These are phyloP conservation scores for Aureobasidium sp. DNA, from an alignment of 2,329 filamentous ascomycete genomes.

Conservation along the genomic window DNA sequence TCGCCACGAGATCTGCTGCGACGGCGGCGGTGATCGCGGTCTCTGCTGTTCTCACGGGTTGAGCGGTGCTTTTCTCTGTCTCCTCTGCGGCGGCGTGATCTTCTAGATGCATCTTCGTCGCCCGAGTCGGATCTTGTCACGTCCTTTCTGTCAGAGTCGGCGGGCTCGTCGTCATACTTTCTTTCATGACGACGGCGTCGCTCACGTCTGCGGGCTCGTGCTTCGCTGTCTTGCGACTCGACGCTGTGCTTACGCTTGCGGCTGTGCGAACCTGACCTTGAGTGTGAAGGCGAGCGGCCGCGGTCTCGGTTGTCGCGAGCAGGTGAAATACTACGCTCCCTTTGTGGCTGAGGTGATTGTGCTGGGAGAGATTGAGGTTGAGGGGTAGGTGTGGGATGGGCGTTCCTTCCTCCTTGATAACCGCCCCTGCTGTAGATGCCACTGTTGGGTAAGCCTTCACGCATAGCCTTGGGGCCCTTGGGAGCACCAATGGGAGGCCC, in stretches of 20 bases:
- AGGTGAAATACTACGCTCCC: slow-evolving; percentile 17
- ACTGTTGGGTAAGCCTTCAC: slow-evolving; percentile 77
- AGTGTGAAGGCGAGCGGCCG: slow-evolving; percentile 20
- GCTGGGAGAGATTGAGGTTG: slow-evolving; percentile 12
- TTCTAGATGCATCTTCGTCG: slow-evolving; percentile 44
- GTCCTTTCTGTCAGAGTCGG: slow-evolving; percentile 36
- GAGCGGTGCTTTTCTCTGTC: slow-evolving; percentile 34
- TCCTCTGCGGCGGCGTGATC: slow-evolving; percentile 48
- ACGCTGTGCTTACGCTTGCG: slow-evolving; percentile 40
- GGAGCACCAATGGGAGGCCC: slow-evolving; percentile 52
- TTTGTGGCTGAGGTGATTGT: slow-evolving; percentile 10
- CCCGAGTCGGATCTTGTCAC: slow-evolving; percentile 56
- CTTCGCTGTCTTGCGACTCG: slow-evolving; percentile 30
- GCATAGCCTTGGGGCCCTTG: slow-evolving; percentile 89
- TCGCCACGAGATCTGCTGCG: slow-evolving; percentile 26
- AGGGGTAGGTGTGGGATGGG: slow-evolving; percentile 29
- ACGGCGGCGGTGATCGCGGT: slow-evolving; percentile 31
- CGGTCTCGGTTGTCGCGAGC: slow-evolving; percentile 12
- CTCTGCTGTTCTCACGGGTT: slow-evolving; percentile 38
- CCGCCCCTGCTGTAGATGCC: slow-evolving; percentile 57
- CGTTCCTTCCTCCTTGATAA: neutral
- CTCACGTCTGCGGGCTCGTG: slow-evolving; percentile 31
- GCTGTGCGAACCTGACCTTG: slow-evolving; percentile 34
- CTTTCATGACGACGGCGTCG: slow-evolving; percentile 43
- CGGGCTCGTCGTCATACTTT: slow-evolving; percentile 28